Evolutionary conservation across 768 basidiomycete genomes (phyloP).

Genomic region (Mycena capillaripes): DNA sequence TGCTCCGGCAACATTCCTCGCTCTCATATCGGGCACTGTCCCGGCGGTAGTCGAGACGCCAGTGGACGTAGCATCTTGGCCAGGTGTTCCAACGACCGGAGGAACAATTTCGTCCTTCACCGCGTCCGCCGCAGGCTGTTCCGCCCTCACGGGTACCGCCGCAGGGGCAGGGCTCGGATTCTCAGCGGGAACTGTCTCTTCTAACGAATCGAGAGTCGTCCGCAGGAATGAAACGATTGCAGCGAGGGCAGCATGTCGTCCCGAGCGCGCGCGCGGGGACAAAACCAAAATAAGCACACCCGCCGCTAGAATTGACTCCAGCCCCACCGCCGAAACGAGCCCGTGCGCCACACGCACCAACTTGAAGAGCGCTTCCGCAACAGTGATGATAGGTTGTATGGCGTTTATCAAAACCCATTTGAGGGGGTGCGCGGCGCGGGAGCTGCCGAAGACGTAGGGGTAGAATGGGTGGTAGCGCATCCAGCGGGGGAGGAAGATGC

Average conservation of each 20-base stretch:
- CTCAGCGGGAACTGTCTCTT: not conserved
- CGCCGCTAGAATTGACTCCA: not conserved
- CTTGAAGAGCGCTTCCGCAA: not conserved
- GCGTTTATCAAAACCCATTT: not conserved
- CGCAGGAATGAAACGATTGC: not conserved
- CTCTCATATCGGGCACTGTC: not conserved
- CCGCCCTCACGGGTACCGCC: not conserved
- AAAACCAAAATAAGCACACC: not conserved
- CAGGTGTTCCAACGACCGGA: not conserved
- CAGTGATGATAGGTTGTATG: not conserved
- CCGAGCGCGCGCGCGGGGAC: not conserved
- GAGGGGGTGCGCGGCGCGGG: slow-evolving; percentile 9
- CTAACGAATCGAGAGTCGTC: not conserved
- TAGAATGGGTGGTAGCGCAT: slow-evolving; percentile 8
- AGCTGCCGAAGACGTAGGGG: slow-evolving; percentile 5
- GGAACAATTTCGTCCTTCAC: not conserved
- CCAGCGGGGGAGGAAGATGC: slow-evolving; percentile 13
- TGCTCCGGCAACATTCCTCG: not conserved
- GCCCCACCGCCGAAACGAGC: not conserved
- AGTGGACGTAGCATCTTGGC: not conserved
- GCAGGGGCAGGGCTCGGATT: too few species aligned
- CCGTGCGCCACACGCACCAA: not conserved
- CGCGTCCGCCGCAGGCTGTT: not conserved
- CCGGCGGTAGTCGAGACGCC: not conserved
- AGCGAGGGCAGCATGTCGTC: not conserved